Evolutionary conservation across 371 early-diverging fungal species (phyloP).

Genomic region (Circinella minor): DNA sequence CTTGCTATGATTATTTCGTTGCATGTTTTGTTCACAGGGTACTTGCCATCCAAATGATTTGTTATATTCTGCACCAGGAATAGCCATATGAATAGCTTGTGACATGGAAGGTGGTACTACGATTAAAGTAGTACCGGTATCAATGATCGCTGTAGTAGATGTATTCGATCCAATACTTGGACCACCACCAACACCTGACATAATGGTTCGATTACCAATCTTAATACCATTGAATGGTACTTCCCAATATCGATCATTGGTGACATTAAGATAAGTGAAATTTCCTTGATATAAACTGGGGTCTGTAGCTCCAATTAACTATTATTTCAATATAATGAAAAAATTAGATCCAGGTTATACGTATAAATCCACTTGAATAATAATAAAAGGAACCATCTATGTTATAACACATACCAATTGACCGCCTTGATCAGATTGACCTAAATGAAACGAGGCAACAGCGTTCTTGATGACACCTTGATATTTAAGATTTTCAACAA

Average conservation of each 20-base stretch:
- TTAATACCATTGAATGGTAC: conserved; percentile 34
- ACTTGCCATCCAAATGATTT: conserved; percentile 49
- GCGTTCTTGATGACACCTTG: conserved; percentile 23
- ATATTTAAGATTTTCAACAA: conserved; percentile 19
- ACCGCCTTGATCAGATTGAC: conserved; percentile 21
- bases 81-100: conserved; percentile 41
- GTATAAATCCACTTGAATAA: neutral
- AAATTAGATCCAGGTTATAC: neutral
- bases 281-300: conserved; percentile 28
- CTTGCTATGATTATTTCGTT: neutral
- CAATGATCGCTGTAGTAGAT: conserved; percentile 42
- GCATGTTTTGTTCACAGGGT: conserved; percentile 30
- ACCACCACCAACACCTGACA: neutral
- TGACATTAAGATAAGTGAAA: conserved; percentile 33
- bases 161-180: conserved; percentile 23
- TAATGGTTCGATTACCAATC: conserved; percentile 8
- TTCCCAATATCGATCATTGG: conserved; percentile 42
- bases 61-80: conserved; percentile 51
- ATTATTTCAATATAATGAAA: neutral
- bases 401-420: conserved; percentile 19
- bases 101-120: conserved; percentile 41
- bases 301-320: conserved; percentile 29
- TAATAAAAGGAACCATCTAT: neutral
- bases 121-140: conserved; percentile 52
- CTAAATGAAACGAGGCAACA: conserved; percentile 25